Percentiles rank a stretch among this genome's conserved stretches.
These are phyloP conservation scores for Zizania palustris DNA, from an alignment of 202 grass and related monocot genomes.

Conservation along the genomic window DNA sequence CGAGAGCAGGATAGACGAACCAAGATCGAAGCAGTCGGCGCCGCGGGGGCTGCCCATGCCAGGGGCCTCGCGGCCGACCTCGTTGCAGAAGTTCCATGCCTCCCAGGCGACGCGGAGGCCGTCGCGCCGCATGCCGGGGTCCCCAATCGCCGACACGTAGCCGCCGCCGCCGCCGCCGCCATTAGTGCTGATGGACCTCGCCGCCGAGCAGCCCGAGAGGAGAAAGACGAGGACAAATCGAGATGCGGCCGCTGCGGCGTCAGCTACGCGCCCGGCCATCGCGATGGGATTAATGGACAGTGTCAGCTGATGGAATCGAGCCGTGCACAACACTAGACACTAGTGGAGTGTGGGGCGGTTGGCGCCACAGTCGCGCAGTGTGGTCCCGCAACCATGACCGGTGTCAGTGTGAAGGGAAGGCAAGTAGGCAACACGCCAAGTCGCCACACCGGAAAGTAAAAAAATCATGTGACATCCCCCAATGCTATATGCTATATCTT, in stretches of 20 bases:
- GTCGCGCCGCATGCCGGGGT: constrained; percentile 82
- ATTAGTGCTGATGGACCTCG: constrained; percentile 23
- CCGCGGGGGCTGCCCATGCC: constrained; percentile 83
- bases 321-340: neutral
- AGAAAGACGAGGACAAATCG: constrained; percentile 14
- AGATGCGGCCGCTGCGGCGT: neutral
- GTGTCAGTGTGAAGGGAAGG: neutral
- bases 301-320: constrained; percentile 23
- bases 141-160: constrained; percentile 68
- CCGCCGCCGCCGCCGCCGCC: constrained; percentile 21
- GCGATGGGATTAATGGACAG: neutral
- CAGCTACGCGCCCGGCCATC: constrained; percentile 13
- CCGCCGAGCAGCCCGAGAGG: neutral
- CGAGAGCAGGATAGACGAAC: constrained; percentile 10
- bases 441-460: too few relatives aligned
- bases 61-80: constrained; percentile 81
- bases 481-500: too few relatives aligned
- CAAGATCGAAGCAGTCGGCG: constrained; percentile 88
- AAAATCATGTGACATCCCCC: too few relatives aligned
- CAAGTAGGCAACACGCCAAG: neutral
- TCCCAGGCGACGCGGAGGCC: constrained; percentile 82
- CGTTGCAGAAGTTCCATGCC: constrained; percentile 98
- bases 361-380: neutral
- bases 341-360: neutral
- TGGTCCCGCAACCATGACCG: too few relatives aligned